Evolutionary conservation across 768 basidiomycete genomes (phyloP), one percentile per base, ranked within the genome.

Genomic region (Suillus weaverae): DNA sequence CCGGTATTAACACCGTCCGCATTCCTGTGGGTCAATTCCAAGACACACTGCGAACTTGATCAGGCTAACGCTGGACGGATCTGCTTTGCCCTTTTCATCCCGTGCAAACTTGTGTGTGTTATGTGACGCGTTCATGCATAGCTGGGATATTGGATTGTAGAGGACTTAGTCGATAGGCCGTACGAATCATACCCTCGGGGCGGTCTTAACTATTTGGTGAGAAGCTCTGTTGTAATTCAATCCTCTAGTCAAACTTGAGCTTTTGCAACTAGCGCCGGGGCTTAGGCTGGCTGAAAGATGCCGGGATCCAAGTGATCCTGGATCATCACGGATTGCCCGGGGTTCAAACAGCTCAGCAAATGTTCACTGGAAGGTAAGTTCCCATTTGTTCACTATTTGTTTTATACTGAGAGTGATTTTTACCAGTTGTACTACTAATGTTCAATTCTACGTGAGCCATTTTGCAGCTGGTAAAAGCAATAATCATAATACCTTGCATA

Each of bases 131-230:
- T 32, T 30, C 5, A 41, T 11, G 53, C 8, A 8, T n/a, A 92
- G 90, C 84, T 93, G 46, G 91, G 92, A 0, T 94, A 89, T 72
- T 94, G 92, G 92, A 87, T 93, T 55, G 78, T 94, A 9, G 92
- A 94, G 71, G 81, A 80, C 4, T 78, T 94, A 9, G 91, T 93
- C 0, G 71, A 92, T 71, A 81, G 87, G 5, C 68, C 69, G 1
- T 79, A 76, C 2, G 92, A 93, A 71, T 83, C 80, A 54, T 93
- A 83, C 71, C 88, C 90, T 16, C 82, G 85, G 41, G 92, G 92
- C 22, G 92, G 92, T 35, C 81, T 94, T 39, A 62, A 69, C 4
- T 83, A 87, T 59, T 81, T 94, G 41, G 91, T 91, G 66, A 60
- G 83, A 59, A 11, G n/a, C 10, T 32, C 18, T 41, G 36, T 18